phyloP scores from a whole-genome alignment of 2,329 filamentous ascomycete genomes.

The Phyllachora maydis region DNA sequence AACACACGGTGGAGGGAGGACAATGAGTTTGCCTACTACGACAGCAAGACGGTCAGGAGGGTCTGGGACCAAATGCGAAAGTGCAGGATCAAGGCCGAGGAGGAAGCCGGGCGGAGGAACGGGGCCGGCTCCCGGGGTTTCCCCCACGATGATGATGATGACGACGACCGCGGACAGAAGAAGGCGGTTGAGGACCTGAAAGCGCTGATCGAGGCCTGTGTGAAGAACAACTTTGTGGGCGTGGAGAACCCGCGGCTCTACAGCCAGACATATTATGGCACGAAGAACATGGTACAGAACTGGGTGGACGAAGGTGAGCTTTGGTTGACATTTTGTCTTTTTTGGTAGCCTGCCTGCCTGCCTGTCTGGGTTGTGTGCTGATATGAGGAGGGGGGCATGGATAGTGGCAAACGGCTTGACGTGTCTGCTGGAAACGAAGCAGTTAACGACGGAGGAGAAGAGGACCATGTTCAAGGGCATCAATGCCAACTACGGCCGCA shows the following conservation, averaged over 20 bases:
- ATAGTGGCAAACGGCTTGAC: constrained; percentile 43
- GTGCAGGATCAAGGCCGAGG: constrained; percentile 37
- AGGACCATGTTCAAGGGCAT: constrained; percentile 69
- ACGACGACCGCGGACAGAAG: constrained; percentile 12
- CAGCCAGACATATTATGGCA: constrained; percentile 92
- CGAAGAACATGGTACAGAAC: constrained; percentile 81
- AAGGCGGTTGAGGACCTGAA: constrained; percentile 54
- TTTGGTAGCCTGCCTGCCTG: too few relatives aligned
- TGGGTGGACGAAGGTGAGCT: constrained; percentile 63
- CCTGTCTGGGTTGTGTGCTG: not conserved
- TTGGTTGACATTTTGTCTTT: too few relatives aligned
- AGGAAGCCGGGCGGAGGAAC: constrained; percentile 13
- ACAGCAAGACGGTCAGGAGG: constrained; percentile 60
- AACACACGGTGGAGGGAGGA: constrained; percentile 64
- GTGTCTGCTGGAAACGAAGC: constrained; percentile 46
- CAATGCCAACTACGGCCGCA: constrained; percentile 77
- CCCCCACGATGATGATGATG: constrained; percentile 14
- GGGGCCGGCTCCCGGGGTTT: constrained; percentile 4
- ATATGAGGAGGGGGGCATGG: not conserved
- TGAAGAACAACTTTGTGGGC: constrained; percentile 95
- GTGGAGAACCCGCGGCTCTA: constrained; percentile 90
- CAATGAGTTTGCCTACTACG: constrained; percentile 69
- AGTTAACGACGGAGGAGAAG: constrained; percentile 54
- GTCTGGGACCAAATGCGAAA: constrained; percentile 58
- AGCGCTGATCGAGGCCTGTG: constrained; percentile 64